Evolutionary conservation across 169 alveolate genomes (phyloP), one percentile per base, ranked within the genome.

Genomic region (Eimeria praecox): DNA sequence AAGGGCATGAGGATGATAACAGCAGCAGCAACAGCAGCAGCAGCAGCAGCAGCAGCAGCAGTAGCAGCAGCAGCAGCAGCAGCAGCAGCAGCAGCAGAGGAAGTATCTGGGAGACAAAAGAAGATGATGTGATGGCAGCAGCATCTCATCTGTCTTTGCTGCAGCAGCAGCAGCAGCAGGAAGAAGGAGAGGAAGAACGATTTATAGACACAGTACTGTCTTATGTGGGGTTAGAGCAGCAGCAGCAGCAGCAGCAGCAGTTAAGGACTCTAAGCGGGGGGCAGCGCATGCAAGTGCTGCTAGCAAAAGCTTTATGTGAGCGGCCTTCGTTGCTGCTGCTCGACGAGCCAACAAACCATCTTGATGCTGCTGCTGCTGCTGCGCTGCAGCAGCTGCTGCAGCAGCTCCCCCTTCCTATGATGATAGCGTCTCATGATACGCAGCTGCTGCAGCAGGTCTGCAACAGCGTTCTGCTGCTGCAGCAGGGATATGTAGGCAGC

Each of bases 301-400:
- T 96, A 9, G 96, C 96, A 3, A 86, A 99, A 99, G 95, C 99
- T 97, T 97, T 99, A 66, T 24, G 66, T 30, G 33, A n/a, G 38
- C 27, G 78, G 95, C 99, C 99, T 27, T 99, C 98, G 96, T 95
- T 98, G 92, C 96, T 98, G 80, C 97, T 98, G 94, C 97, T 98
- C 90, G 99, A 98, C 94, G 99, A 98, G 92, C 99, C 99, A 18
- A 99, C 99, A 24, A 99, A 98, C 96, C 99, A 98, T 96, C 97
- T 98, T 52, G 99, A 99, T 97, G 96, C 98, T 93, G 99, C 98
- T 42, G 83, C 96, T 24, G 80, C 92, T 44, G 95, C 75, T 40
- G 82, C 85, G 75, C 92, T 96, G 82, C 86, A 86, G 83, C 62
- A 64, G 82, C 90, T 96, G 42, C 96, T 96, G 86, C 35, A 33